Percentiles rank a stretch among this genome's conserved stretches.
phyloP scores from a whole-genome alignment of 1,284 basidiomycete genomes.

The Boletellus deceptivus region DNA sequence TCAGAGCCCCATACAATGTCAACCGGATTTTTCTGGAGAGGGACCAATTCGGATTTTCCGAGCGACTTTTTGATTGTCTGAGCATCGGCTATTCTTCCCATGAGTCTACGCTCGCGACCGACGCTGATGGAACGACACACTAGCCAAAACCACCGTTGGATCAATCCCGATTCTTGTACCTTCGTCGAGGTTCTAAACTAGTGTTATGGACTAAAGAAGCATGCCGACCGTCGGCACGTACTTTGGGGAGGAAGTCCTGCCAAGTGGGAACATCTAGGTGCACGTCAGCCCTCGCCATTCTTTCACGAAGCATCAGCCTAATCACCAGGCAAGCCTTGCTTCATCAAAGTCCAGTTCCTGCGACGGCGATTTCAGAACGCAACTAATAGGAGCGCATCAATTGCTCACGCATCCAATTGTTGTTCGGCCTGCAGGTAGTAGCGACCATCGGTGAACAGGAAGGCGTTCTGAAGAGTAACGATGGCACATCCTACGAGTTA shows the following conservation, averaged over 20 bases:
- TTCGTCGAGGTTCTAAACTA: constrained; percentile 55
- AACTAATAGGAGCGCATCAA: not conserved
- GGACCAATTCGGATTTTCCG: constrained; percentile 58
- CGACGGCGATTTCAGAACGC: not conserved
- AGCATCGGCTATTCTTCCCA: constrained; percentile 50
- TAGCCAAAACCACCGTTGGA: constrained; percentile 69
- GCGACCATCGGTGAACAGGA: constrained; percentile 88
- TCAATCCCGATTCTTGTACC: constrained; percentile 79
- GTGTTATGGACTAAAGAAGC: not conserved
- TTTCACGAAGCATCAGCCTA: not conserved
- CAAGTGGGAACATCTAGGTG: constrained; percentile 80
- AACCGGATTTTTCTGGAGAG: constrained; percentile 72
- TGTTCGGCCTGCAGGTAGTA: constrained; percentile 93
- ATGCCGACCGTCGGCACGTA: constrained; percentile 23
- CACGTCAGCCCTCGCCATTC: constrained; percentile 5
- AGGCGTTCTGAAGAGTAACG: constrained; percentile 71
- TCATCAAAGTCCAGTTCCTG: constrained; percentile 93
- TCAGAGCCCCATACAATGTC: constrained; percentile 77
- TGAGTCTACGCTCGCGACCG: not conserved
- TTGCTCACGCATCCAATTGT: constrained; percentile 74
- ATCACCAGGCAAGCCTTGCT: constrained; percentile 75
- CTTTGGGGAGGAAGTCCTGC: constrained; percentile 82
- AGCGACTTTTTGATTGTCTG: constrained; percentile 55
- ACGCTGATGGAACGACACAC: constrained; percentile 33
- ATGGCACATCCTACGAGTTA: constrained; percentile 67